phyloP scores from a whole-genome alignment of 2,329 filamentous ascomycete species.

The Acrodontium crateriforme region DNA sequence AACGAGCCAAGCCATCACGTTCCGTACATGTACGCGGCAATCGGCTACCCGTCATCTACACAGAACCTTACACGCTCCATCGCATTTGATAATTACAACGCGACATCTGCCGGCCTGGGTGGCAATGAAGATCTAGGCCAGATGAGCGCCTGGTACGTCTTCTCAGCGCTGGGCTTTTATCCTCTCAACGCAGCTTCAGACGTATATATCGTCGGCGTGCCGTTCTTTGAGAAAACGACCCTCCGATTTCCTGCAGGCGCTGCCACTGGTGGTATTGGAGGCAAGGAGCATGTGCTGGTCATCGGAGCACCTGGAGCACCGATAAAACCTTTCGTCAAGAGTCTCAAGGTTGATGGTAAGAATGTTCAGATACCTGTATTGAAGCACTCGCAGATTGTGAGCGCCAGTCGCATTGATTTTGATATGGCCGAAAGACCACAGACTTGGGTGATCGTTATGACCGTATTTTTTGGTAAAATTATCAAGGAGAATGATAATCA shows the following conservation, averaged over 20 bases:
- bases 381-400: constrained; percentile 28
- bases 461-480: too few relatives aligned
- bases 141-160: constrained; percentile 38
- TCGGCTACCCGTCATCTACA: constrained; percentile 27
- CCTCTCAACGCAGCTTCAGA: constrained; percentile 33
- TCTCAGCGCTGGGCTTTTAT: constrained; percentile 35
- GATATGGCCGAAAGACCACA: constrained; percentile 31
- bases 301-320: constrained; percentile 30
- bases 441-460: too few relatives aligned
- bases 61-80: constrained; percentile 27
- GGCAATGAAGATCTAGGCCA: constrained; percentile 38
- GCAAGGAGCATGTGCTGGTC: constrained; percentile 18
- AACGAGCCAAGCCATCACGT: constrained; percentile 38
- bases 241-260: constrained; percentile 25
- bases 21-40: constrained; percentile 32
- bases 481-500: too few relatives aligned
- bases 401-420: constrained; percentile 28
- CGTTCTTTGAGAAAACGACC: constrained; percentile 33
- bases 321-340: constrained; percentile 27
- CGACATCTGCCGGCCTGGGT: constrained; percentile 31
- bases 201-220: constrained; percentile 33
- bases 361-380: constrained; percentile 23
- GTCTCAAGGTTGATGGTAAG: constrained; percentile 29
- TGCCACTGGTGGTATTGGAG: constrained; percentile 15
- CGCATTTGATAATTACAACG: constrained; percentile 31